A percentile compares a stretch with the other conserved stretches of the same genome.
phyloP scores from a whole-genome alignment of 345 rosid genomes.

The Camelina neglecta region DNA sequence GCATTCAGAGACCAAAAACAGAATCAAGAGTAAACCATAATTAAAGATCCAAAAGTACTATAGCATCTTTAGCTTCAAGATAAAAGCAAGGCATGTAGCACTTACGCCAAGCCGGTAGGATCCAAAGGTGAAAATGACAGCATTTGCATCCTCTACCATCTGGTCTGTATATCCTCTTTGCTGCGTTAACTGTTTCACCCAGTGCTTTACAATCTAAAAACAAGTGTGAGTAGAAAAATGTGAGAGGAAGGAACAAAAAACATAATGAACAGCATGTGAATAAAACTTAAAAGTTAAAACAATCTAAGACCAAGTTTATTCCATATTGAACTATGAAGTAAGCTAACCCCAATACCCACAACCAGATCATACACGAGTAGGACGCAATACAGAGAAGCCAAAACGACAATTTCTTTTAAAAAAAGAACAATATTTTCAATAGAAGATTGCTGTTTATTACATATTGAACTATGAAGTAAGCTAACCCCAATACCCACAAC shows the following conservation, averaged over 20 bases:
- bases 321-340: conserved; percentile 9
- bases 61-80: not conserved
- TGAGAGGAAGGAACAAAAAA: not conserved
- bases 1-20: not conserved
- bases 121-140: conserved; percentile 88
- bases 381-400: not conserved
- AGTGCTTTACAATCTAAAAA: conserved; percentile 72
- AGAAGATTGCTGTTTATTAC: no score
- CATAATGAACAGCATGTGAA: not conserved
- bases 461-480: no score
- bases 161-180: conserved; percentile 80
- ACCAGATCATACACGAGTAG: conserved; percentile 11
- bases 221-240: not conserved
- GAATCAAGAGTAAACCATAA: not conserved
- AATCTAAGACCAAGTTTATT: not conserved
- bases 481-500: no score
- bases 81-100: conserved; percentile 3
- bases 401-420: not conserved
- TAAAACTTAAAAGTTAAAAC: conserved; percentile 6
- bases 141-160: conserved; percentile 95
- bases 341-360: not conserved
- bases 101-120: conserved; percentile 93
- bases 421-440: not conserved
- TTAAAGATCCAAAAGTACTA: not conserved
- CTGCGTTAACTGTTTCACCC: conserved; percentile 82